phyloP scores from a whole-genome alignment of 129 eudicot genomes.

The Saposhnikovia divaricata region DNA sequence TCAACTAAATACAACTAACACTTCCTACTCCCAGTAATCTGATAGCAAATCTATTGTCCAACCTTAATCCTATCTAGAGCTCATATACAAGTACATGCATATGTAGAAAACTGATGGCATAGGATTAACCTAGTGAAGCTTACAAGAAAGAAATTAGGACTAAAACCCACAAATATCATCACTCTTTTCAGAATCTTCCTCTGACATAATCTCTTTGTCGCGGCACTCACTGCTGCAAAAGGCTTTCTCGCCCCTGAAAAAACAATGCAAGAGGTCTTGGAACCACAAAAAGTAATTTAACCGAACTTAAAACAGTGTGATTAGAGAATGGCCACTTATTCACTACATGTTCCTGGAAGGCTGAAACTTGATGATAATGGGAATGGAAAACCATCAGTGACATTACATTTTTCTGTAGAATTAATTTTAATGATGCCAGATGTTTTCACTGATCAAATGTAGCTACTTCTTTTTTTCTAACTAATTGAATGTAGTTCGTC shows the following conservation, averaged over 20 bases:
- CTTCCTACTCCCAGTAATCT: background rate
- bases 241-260: constrained; percentile 69
- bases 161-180: constrained; percentile 16
- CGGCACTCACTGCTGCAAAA: constrained; percentile 77
- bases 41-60: background rate
- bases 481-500: background rate
- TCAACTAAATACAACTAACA: constrained; percentile 5
- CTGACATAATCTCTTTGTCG: constrained; percentile 33
- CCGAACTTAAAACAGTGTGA: background rate
- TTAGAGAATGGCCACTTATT: background rate
- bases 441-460: background rate
- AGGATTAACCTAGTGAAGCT: background rate
- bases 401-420: background rate
- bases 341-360: background rate
- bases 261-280: background rate
- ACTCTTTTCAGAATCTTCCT: constrained; percentile 23
- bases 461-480: too few relatives aligned
- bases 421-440: background rate
- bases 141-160: background rate
- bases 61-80: background rate
- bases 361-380: background rate
- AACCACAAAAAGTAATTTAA: background rate
- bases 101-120: background rate
- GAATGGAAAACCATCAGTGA: background rate
- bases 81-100: background rate